Evolutionary conservation across 306 rosid genomes (phyloP), one percentile per base, ranked within the genome.

Genomic region (Trifolium dubium): DNA sequence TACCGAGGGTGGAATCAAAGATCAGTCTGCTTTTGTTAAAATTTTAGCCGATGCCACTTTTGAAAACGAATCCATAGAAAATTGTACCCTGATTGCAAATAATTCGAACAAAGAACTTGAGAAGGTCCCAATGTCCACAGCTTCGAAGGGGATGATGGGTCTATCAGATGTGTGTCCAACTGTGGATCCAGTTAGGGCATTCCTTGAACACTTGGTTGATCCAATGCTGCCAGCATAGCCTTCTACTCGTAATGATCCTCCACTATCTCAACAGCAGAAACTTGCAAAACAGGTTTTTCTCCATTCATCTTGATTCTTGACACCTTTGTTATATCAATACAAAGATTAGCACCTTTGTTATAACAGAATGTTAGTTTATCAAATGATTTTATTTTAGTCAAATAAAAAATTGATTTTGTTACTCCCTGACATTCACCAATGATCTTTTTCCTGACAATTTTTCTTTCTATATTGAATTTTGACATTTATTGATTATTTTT

Each of bases 261-360:
- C 86, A 11, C 51, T 5, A 39, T 23, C 83, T 50, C 77, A 82
- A 23, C 88, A 67, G 31, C 83, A 83, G 29, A 68, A 79, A 44
- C 86, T 92, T 56, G 94, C 96, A 29, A 81, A 88, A 63, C 96
- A 92, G 92, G 96, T 90, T 31, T n/a, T n/a, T 74, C 63, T 74
- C 70, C 44, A 18, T 54, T 54, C 31, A 18, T 9, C 60, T n/a
- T n/a, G n/a, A n/a, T n/a, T n/a, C n/a, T 54, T 50, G 14, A 19
- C 56, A 56, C 60, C 19, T 54, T 18, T 53, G 59, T 18, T 53
- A 53, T 53, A 17, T 29, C 62, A 31, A 67, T 32, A 30, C 59
- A 41, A 54, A 78, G n/a, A 66, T 67, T 29, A 23, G 17, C 46
- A 15, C 46, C 58, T 60, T n/a, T n/a, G n/a, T n/a, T n/a, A 67